phyloP scores from a whole-genome alignment of 768 basidiomycete species.

The Auriscalpium vulgare region DNA sequence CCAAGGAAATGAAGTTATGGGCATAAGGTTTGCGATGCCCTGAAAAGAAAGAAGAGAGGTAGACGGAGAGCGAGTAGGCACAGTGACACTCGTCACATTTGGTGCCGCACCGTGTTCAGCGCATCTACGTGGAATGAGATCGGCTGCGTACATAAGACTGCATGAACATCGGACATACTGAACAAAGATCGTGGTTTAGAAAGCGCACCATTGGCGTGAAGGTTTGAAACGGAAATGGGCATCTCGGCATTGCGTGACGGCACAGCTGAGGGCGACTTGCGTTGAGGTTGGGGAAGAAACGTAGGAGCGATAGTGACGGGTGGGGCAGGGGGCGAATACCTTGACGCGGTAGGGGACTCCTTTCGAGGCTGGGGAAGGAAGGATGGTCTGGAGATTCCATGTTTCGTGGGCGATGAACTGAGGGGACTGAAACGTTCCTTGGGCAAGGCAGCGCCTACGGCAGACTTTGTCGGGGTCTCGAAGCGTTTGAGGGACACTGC shows the following conservation, averaged over 20 bases:
- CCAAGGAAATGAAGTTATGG: slow-evolving; percentile 39
- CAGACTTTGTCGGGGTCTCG: slow-evolving; percentile 18
- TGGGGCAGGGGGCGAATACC: slow-evolving; percentile 29
- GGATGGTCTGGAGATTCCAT: slow-evolving; percentile 38
- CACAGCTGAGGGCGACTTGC: background rate
- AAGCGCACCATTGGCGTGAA: background rate
- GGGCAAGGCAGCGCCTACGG: background rate
- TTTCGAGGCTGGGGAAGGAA: slow-evolving; percentile 54
- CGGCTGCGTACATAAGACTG: background rate
- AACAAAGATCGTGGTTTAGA: background rate
- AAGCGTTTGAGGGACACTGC: slow-evolving; percentile 29
- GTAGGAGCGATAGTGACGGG: slow-evolving; percentile 24
- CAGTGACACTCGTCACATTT: background rate
- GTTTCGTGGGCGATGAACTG: slow-evolving; percentile 41
- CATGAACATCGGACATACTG: background rate
- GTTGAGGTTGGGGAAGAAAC: slow-evolving; percentile 23
- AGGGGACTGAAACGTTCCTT: slow-evolving; percentile 23
- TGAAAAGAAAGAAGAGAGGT: slow-evolving; percentile 53
- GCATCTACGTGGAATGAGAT: background rate
- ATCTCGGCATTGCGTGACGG: background rate
- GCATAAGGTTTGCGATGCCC: slow-evolving; percentile 52
- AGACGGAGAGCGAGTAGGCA: slow-evolving; percentile 29
- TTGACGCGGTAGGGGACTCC: slow-evolving; percentile 3
- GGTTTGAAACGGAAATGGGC: background rate
- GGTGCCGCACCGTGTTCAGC: background rate